Percentiles rank a stretch among this genome's conserved stretches.
These are phyloP conservation scores for Linaria vulgaris DNA, from an alignment of 257 asterid species.

Conservation along the genomic window DNA sequence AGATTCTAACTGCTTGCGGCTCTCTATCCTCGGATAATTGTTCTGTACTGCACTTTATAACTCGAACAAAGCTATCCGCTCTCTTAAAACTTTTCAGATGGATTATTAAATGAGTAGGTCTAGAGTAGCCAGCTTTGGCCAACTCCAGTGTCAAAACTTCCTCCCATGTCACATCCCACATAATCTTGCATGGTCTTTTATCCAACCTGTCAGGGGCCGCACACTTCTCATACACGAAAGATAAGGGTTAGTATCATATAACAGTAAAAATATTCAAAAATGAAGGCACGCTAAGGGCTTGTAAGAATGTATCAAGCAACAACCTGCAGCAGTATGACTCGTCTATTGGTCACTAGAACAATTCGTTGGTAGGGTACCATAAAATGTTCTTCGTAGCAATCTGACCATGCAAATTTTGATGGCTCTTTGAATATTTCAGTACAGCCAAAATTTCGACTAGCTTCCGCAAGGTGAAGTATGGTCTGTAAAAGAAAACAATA, in stretches of 20 bases:
- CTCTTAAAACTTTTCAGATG: constrained; percentile 76
- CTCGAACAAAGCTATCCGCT: constrained; percentile 88
- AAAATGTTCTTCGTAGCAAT: constrained; percentile 81
- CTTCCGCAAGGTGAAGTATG: constrained; percentile 94
- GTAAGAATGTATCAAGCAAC: constrained; percentile 19
- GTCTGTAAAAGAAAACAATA: constrained; percentile 43
- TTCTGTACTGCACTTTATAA: constrained; percentile 80
- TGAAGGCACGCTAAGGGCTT: background rate
- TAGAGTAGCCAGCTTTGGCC: constrained; percentile 82
- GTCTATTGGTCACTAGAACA: constrained; percentile 79
- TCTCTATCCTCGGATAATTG: constrained; percentile 54
- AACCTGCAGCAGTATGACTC: constrained; percentile 93
- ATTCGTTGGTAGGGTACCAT: constrained; percentile 82
- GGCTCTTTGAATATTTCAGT: constrained; percentile 98
- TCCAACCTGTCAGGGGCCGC: constrained; percentile 75
- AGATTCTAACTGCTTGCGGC: constrained; percentile 78
- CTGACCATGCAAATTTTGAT: constrained; percentile 92
- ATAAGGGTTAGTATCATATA: constrained; percentile 19
- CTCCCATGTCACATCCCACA: constrained; percentile 98
- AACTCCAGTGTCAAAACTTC: constrained; percentile 81
- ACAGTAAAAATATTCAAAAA: constrained; percentile 3
- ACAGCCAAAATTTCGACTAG: constrained; percentile 90
- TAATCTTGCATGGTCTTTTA: constrained; percentile 87
- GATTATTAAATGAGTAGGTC: constrained; percentile 80
- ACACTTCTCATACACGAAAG: constrained; percentile 53